Percentiles rank a stretch among this genome's conserved stretches.
phyloP scores from a whole-genome alignment of 306 rosid species.

The Dalbergia cultrata region DNA sequence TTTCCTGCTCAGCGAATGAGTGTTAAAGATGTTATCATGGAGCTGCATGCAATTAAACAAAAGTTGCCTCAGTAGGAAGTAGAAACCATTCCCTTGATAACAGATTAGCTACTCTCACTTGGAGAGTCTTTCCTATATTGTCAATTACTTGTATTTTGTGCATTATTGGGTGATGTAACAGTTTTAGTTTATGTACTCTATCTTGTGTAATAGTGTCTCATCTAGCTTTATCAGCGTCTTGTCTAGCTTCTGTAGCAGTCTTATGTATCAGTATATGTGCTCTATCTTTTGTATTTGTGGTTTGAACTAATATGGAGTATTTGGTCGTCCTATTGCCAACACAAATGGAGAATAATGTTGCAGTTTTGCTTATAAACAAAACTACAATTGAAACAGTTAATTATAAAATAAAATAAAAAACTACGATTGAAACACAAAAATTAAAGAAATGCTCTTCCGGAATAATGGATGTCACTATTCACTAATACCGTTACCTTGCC shows the following conservation, averaged over 20 bases:
- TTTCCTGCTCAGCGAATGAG: conserved; percentile 19
- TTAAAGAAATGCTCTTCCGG: not conserved
- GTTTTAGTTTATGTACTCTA: too few relatives aligned
- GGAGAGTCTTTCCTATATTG: not conserved
- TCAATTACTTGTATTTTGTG: not conserved
- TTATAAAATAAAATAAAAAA: too few relatives aligned
- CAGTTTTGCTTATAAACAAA: not conserved
- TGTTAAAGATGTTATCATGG: conserved; percentile 31
- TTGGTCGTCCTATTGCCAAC: too few relatives aligned
- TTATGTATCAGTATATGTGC: too few relatives aligned
- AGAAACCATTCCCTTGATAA: not conserved
- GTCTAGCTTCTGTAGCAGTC: too few relatives aligned
- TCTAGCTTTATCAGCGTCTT: too few relatives aligned
- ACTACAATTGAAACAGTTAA: not conserved
- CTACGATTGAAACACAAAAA: not conserved
- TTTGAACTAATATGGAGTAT: too few relatives aligned
- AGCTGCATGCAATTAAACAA: conserved; percentile 38
- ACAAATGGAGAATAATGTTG: too few relatives aligned
- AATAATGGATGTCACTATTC: not conserved
- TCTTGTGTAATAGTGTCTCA: too few relatives aligned
- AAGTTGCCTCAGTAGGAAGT: not conserved
- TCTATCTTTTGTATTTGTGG: too few relatives aligned
- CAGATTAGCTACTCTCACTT: not conserved
- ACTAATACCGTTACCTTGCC: not conserved
- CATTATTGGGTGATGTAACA: not conserved